Percentiles rank a stretch among this genome's conserved stretches.
phyloP scores from a whole-genome alignment of 306 rosid genomes.

The Astragalus membranaceus region DNA sequence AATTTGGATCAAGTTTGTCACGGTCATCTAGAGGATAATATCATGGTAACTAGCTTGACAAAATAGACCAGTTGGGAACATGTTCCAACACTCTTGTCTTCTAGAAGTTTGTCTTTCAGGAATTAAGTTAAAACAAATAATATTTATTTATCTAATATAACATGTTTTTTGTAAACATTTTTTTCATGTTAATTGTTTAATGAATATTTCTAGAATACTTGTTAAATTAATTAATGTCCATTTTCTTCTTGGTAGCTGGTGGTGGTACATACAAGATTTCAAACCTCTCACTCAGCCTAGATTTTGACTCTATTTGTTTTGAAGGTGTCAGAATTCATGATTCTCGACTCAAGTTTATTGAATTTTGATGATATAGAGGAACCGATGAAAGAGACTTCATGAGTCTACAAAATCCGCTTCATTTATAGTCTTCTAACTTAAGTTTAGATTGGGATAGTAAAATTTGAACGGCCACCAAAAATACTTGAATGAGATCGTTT shows the following conservation, averaged over 20 bases:
- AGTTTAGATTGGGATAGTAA: too few species aligned
- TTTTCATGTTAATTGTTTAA: background rate
- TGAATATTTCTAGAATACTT: background rate
- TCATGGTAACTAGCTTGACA: background rate
- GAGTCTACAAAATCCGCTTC: background rate
- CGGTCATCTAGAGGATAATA: too few species aligned
- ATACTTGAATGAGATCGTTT: too few species aligned
- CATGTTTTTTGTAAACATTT: too few species aligned
- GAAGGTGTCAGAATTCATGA: background rate
- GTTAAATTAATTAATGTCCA: background rate
- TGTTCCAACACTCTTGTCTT: background rate
- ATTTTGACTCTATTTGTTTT: background rate
- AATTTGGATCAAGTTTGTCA: constrained; percentile 9
- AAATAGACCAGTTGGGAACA: background rate
- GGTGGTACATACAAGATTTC: background rate
- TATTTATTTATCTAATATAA: too few species aligned
- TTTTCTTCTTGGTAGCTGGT: background rate
- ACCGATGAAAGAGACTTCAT: background rate
- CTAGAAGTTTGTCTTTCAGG: too few species aligned
- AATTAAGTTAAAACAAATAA: too few species aligned
- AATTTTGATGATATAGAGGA: background rate
- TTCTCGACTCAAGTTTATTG: background rate
- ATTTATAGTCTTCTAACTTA: background rate
- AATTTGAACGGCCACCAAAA: too few species aligned
- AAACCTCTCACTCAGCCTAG: background rate